Evolutionary conservation across 2,329 filamentous ascomycete genomes (phyloP).

Genomic region (Fusarium zealandicum): DNA sequence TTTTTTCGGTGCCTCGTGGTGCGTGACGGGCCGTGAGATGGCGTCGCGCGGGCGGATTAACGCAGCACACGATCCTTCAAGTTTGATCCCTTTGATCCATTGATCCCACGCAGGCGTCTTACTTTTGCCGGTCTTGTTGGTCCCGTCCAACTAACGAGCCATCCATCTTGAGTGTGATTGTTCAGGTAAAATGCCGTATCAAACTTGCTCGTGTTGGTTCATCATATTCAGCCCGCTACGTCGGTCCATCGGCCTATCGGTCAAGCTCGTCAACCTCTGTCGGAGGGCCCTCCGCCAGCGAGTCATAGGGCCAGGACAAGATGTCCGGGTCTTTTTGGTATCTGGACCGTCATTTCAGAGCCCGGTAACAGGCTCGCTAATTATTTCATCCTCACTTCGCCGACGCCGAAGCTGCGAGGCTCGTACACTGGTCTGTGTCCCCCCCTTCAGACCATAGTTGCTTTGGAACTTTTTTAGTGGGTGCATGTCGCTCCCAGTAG

Average conservation of each 20-base stretch:
- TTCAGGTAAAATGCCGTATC: too few species aligned
- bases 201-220: not conserved
- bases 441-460: conserved; percentile 19
- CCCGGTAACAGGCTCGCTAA: conserved; percentile 5
- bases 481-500: conserved; percentile 20
- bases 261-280: conserved; percentile 5
- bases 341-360: not conserved
- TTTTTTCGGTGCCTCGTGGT: conserved; percentile 16
- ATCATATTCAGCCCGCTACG: not conserved
- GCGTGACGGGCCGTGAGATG: conserved; percentile 3
- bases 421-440: conserved; percentile 40
- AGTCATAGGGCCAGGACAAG: conserved; percentile 10
- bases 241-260: conserved; percentile 7
- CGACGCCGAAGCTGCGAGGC: conserved; percentile 37
- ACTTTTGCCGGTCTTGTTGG: conserved; percentile 2
- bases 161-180: too few species aligned
- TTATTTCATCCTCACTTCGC: conserved; percentile 34
- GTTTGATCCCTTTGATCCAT: too few species aligned
- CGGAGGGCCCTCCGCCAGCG: conserved; percentile 12
- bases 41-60: not conserved
- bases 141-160: not conserved
- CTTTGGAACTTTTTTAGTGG: conserved; percentile 8
- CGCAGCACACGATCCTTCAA: conserved; percentile 4
- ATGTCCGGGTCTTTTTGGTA: conserved; percentile 15
- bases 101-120: not conserved